Conservation (phyloP, 2,329 filamentous ascomycete genomes). For the Paraphaeosphaeria minitans region DNA sequence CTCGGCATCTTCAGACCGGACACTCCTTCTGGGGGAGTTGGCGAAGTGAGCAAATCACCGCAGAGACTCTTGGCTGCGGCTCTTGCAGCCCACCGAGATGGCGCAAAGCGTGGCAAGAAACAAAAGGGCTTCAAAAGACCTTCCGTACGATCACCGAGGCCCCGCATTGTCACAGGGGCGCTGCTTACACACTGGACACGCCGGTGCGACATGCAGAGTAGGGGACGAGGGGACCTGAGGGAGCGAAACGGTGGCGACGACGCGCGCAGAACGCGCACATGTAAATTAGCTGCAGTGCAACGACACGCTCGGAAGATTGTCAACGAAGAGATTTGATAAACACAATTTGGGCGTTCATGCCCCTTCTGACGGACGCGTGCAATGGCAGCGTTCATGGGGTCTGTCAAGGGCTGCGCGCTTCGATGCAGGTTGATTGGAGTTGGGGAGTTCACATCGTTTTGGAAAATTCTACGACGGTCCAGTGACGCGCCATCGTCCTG, state of each 20-base stretch:
- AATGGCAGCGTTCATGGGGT: slow-evolving; percentile 9
- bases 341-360: slow-evolving; percentile 27
- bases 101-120: slow-evolving; percentile 34
- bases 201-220: slow-evolving; percentile 38
- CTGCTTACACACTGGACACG: slow-evolving; percentile 35
- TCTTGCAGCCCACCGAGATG: slow-evolving; percentile 26
- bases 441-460: slow-evolving; percentile 13
- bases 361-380: slow-evolving; percentile 23
- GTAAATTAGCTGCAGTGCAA: slow-evolving; percentile 26
- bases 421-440: slow-evolving; percentile 29
- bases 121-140: slow-evolving; percentile 18
- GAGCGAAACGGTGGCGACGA: slow-evolving; percentile 18
- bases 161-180: slow-evolving; percentile 32
- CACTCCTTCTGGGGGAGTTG: slow-evolving; percentile 81
- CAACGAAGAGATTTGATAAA: slow-evolving; percentile 22
- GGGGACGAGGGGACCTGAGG: slow-evolving; percentile 16
- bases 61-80: slow-evolving; percentile 27
- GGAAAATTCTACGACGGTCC: slow-evolving; percentile 19
- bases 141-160: slow-evolving; percentile 15
- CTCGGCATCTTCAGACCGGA: slow-evolving; percentile 88
- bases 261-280: slow-evolving; percentile 27
- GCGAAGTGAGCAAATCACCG: slow-evolving; percentile 57
- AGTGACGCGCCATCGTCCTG: slow-evolving; percentile 20
- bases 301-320: slow-evolving; percentile 12
- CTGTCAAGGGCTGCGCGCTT: slow-evolving; percentile 20